These are phyloP conservation scores for Herpetomonas samuelpessoai DNA, from an alignment of 208 protist species.

Conservation along the genomic window DNA sequence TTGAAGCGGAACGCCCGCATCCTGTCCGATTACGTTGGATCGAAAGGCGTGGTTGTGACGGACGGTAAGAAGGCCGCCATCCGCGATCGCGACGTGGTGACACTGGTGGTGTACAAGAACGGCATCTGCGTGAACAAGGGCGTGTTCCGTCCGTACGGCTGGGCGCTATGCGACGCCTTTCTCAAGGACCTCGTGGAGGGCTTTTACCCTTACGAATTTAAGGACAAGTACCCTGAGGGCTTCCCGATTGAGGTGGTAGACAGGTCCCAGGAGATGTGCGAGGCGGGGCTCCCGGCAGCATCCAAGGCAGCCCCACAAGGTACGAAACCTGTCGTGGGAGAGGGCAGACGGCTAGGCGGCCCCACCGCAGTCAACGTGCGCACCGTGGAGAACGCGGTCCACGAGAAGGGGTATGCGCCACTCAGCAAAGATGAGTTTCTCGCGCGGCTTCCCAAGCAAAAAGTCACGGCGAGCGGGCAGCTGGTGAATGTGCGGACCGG, in stretches of 20 bases:
- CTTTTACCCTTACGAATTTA: slow-evolving; percentile 94
- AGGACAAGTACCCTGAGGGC: slow-evolving; percentile 90
- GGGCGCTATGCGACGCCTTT: slow-evolving; percentile 86
- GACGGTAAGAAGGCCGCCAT: slow-evolving; percentile 62
- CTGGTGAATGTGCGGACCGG: slow-evolving; percentile 64
- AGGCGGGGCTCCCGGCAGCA: background rate
- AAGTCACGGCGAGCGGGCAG: slow-evolving; percentile 63
- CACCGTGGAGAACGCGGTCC: slow-evolving; percentile 18
- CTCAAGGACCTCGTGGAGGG: slow-evolving; percentile 90
- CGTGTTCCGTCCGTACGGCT: slow-evolving; percentile 85
- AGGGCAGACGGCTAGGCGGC: slow-evolving; percentile 29
- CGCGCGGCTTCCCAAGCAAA: slow-evolving; percentile 49
- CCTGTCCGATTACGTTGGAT: slow-evolving; percentile 83
- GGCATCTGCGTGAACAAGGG: slow-evolving; percentile 90
- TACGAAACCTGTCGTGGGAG: slow-evolving; percentile 3
- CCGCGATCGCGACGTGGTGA: slow-evolving; percentile 74
- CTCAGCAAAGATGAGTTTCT: slow-evolving; percentile 59
- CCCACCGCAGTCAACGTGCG: slow-evolving; percentile 14
- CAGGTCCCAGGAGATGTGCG: slow-evolving; percentile 31
- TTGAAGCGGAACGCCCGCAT: slow-evolving; percentile 74
- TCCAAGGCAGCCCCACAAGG: background rate
- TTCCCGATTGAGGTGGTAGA: slow-evolving; percentile 88
- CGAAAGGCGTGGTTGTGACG: slow-evolving; percentile 60
- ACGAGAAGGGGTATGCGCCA: slow-evolving; percentile 21
- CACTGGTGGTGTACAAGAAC: slow-evolving; percentile 82